Evolutionary conservation across 148 eudicot species (phyloP).

Genomic region (Diospyros lotus): DNA sequence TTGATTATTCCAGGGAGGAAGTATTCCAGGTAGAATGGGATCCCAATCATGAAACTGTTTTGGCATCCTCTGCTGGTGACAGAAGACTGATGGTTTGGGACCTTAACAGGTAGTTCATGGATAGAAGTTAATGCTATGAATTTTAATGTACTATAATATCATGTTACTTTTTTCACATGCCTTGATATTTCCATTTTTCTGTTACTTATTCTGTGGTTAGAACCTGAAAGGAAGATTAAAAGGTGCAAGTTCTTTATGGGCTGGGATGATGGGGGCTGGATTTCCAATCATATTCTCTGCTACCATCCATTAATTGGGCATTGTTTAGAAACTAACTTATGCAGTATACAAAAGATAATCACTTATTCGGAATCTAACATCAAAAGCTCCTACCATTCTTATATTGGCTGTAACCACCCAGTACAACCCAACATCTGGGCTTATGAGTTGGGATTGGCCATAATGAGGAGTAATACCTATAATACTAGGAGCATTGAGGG

Average conservation of each 20-base stretch:
- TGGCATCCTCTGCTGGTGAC: slow-evolving; percentile 91
- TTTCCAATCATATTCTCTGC: not conserved
- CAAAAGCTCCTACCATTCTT: too few relatives aligned
- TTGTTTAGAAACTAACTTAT: not conserved
- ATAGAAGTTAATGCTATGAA: not conserved
- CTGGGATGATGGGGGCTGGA: not conserved
- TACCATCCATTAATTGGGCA: not conserved
- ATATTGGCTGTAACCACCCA: too few relatives aligned
- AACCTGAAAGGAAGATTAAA: not conserved
- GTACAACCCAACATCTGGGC: too few relatives aligned
- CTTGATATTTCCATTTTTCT: not conserved
- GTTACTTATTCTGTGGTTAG: not conserved
- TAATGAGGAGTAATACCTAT: too few relatives aligned
- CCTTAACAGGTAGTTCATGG: slow-evolving; percentile 63
- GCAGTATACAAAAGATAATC: not conserved
- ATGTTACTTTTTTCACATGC: not conserved
- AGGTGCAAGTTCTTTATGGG: not conserved
- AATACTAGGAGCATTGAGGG: too few relatives aligned
- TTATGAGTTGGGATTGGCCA: too few relatives aligned
- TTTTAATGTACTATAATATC: not conserved
- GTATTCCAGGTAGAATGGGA: slow-evolving; percentile 99
- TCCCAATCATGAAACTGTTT: slow-evolving; percentile 89
- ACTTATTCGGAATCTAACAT: too few relatives aligned
- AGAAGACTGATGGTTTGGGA: slow-evolving; percentile 99
- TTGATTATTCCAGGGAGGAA: slow-evolving; percentile 57